Evolutionary conservation across 176 grass and related monocot species (phyloP).

Genomic region (Phyllostachys edulis): DNA sequence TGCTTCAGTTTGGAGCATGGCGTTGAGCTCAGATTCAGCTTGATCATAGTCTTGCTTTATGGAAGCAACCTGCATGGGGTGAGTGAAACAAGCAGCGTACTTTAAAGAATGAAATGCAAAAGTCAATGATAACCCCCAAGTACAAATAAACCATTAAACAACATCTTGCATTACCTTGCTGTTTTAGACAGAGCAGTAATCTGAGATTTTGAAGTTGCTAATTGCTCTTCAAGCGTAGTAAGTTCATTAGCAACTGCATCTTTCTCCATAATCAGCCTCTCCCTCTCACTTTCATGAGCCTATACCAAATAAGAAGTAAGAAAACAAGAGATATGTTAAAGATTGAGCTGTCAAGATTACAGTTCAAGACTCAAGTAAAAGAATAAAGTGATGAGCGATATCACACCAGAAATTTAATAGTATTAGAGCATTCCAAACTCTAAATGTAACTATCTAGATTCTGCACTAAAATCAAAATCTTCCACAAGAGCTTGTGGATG

Average conservation of each 20-base stretch:
- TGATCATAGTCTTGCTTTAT: slow-evolving; percentile 77
- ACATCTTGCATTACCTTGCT: slow-evolving; percentile 54
- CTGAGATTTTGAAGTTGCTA: slow-evolving; percentile 67
- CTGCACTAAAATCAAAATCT: too few relatives aligned
- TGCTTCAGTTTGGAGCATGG: slow-evolving; percentile 80
- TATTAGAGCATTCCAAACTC: too few relatives aligned
- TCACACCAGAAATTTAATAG: too few relatives aligned
- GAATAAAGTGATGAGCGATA: too few relatives aligned
- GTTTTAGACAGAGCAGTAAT: slow-evolving; percentile 68
- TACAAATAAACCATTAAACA: slow-evolving; percentile 31
- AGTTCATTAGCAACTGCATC: slow-evolving; percentile 82
- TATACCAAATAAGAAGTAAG: slow-evolving; percentile 30
- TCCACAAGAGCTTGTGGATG: too few relatives aligned
- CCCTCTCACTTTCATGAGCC: slow-evolving; percentile 80
- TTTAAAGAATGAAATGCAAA: slow-evolving; percentile 25
- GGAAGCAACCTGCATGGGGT: too few relatives aligned
- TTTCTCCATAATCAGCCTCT: slow-evolving; percentile 95
- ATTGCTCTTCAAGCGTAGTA: slow-evolving; percentile 70
- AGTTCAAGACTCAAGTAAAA: too few relatives aligned
- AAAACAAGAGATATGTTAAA: too few relatives aligned
- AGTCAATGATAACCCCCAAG: background rate
- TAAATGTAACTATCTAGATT: too few relatives aligned
- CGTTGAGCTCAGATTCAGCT: slow-evolving; percentile 74
- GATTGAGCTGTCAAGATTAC: too few relatives aligned
- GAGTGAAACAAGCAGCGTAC: slow-evolving; percentile 16